Evolutionary conservation across 176 grass and related monocot genomes (phyloP).

Genomic region (Oryza australiensis): DNA sequence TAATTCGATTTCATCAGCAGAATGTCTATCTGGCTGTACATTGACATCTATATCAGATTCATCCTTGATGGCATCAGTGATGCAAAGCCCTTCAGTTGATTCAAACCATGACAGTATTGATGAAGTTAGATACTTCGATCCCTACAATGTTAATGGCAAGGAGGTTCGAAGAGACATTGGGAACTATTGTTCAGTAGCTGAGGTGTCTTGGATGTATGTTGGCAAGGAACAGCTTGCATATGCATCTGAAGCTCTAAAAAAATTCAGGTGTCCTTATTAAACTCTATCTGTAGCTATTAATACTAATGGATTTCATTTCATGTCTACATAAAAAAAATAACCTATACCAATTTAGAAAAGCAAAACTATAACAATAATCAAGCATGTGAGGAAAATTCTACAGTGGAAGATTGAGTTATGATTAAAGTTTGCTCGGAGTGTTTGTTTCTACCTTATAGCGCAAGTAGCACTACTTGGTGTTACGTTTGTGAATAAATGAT

Average conservation of each 20-base stretch:
- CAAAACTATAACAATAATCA: not conserved
- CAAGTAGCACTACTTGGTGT: not conserved
- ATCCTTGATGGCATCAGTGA: constrained; percentile 48
- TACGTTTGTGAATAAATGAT: not conserved
- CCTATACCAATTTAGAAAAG: not conserved
- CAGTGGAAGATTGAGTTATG: not conserved
- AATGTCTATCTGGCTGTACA: constrained; percentile 51
- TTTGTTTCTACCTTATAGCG: not conserved
- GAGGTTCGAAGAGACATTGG: constrained; percentile 71
- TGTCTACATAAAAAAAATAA: not conserved
- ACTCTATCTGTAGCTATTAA: constrained; percentile 4
- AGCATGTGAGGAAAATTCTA: not conserved
- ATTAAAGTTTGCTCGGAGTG: not conserved
- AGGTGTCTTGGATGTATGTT: constrained; percentile 94
- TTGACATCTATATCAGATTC: constrained; percentile 70
- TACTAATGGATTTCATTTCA: constrained; percentile 1
- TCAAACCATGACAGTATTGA: constrained; percentile 46
- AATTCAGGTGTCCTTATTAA: constrained; percentile 69
- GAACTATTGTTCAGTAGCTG: constrained; percentile 58
- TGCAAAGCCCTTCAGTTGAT: constrained; percentile 62
- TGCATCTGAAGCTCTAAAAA: constrained; percentile 78
- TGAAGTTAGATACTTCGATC: constrained; percentile 65
- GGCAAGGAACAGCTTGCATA: constrained; percentile 90
- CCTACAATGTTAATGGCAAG: constrained; percentile 81
- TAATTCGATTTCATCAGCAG: constrained; percentile 66